Percentiles rank a stretch among this genome's conserved stretches.
Evolutionary conservation across 371 early-diverging fungal species (phyloP).

Genomic region (Mortierella sp.): DNA sequence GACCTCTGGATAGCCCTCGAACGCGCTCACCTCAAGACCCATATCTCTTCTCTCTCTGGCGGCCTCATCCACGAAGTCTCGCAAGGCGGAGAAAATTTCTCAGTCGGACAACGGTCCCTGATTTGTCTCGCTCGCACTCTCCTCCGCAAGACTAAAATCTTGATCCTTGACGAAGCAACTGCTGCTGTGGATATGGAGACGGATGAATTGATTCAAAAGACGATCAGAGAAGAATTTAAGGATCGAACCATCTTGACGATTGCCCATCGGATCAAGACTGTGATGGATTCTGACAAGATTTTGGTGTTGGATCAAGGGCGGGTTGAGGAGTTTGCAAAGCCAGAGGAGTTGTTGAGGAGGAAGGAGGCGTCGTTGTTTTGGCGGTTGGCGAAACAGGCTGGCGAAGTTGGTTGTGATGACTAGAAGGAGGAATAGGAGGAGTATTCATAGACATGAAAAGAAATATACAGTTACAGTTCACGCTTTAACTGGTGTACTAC

Average conservation of each 20-base stretch:
- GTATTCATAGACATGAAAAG: no score
- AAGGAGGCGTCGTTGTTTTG: constrained; percentile 66
- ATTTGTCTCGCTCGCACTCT: constrained; percentile 88
- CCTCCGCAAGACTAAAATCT: constrained; percentile 74
- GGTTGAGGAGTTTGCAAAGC: constrained; percentile 81
- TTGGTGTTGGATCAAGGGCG: constrained; percentile 84
- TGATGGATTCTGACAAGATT: constrained; percentile 91
- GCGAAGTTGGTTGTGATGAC: constrained; percentile 17
- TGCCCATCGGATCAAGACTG: constrained; percentile 79
- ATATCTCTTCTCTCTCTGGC: constrained; percentile 55
- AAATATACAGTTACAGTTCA: no score
- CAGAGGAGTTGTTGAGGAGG: constrained; percentile 65
- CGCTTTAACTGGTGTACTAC: no score
- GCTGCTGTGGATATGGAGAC: constrained; percentile 81
- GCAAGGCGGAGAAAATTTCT: constrained; percentile 82
- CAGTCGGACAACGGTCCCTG: constrained; percentile 89
- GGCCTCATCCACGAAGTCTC: constrained; percentile 52
- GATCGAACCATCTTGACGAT: constrained; percentile 75
- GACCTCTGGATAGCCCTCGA: constrained; percentile 79
- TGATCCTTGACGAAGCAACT: constrained; percentile 90
- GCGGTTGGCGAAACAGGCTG: constrained; percentile 45
- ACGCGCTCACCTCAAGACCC: constrained; percentile 67
- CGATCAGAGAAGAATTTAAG: constrained; percentile 77
- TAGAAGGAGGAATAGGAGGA: not conserved
- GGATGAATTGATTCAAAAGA: constrained; percentile 79